These are phyloP conservation scores for Ciborinia camelliae DNA, from an alignment of 2,329 filamentous ascomycete species.

Conservation along the genomic window DNA sequence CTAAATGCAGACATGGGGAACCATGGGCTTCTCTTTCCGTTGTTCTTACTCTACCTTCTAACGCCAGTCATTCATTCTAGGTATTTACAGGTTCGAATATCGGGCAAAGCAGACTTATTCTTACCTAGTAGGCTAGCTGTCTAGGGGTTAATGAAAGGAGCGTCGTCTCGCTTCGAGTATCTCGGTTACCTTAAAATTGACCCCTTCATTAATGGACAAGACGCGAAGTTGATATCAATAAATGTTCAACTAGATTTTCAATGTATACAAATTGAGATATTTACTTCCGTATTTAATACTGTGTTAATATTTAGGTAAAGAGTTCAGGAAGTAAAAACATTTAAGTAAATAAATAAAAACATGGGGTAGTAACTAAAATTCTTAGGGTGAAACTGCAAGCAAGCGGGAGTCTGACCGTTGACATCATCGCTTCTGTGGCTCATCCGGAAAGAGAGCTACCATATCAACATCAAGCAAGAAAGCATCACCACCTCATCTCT, in stretches of 20 bases:
- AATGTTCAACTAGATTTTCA: background rate
- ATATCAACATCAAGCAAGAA: background rate
- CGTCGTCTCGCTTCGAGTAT: background rate
- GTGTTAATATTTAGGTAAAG: no score
- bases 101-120: no score
- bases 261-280: background rate
- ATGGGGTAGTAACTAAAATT: background rate
- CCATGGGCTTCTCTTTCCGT: no score
- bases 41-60: no score
- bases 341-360: background rate
- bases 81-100: no score
- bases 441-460: background rate
- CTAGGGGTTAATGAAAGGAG: no score
- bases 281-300: no score
- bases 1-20: no score
- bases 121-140: no score
- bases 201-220: background rate
- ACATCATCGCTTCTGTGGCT: slow-evolving; percentile 7
- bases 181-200: background rate
- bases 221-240: background rate
- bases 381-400: background rate
- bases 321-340: no score
- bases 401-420: background rate
- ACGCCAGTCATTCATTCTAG: no score
- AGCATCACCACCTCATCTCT: background rate